Evolutionary conservation across 495 filamentous ascomycete species (phyloP), one percentile per base, ranked within the genome.

Genomic region (Elasticomyces elasticus): DNA sequence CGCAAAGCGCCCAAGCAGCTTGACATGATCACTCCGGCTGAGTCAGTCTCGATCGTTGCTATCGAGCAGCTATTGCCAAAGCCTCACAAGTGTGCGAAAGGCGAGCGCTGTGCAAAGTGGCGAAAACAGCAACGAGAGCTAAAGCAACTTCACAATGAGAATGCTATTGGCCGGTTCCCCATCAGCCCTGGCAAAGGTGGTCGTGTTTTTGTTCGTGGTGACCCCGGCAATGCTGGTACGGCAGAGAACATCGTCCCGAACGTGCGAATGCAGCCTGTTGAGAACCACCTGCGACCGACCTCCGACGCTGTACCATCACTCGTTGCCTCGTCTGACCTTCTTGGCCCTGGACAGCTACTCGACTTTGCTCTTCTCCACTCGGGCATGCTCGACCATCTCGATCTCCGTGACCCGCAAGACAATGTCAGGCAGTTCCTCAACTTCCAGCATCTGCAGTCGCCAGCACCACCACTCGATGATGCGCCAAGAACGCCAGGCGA

Each of bases 51-150:
- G 0, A 94, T 95, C 52, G 88, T 95, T 28, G 89, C 78, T 0
- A 95, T 95, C 55, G 89, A 95, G 69, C 87, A 95, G 64, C 62
- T 90, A 15, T 71, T 94, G 19, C 89, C 89, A 2, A 89, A 85
- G 67, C 77, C 79, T 0, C 92, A 98, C 67, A 79, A 74, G 33
- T 98, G 92, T 69, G 82, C 81, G 33, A 96, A 95, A 67, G 92
- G 91, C 33, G 89, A 94, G 59, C 81, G 84, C 47, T 98, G 92
- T 67, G 73, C 77, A 19, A 95, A 91, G 67, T 90, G 74, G 72
- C 78, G 76, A 66, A 84, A 79, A 62, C 80, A 87, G 57, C 81
- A 92, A 63, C 74, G 78, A 30, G 72, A 84, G 70, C 74, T 87
- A 47, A 77, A 78, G 26, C 72, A 72, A 27, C 78, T 90, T 62